Percentiles rank a stretch among this genome's conserved stretches.
Conservation (phyloP, 306 rosid genomes). For the Vigna angularis region DNA sequence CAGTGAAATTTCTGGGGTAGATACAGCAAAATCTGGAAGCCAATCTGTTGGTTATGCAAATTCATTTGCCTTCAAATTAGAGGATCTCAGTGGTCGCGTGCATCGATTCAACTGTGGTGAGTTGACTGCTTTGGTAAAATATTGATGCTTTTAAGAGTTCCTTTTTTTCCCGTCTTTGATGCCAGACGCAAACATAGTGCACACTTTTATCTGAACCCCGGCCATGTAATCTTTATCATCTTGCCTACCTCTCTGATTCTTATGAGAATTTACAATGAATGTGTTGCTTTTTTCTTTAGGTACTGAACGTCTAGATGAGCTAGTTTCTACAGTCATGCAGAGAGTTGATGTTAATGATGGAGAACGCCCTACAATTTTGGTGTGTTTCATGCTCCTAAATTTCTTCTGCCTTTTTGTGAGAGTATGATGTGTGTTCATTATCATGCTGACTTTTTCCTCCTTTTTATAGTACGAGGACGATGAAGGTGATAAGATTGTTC, state of each 20-base stretch:
- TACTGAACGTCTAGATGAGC: slow-evolving; percentile 71
- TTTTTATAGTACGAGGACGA: slow-evolving; percentile 84
- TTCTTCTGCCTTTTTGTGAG: slow-evolving; percentile 24
- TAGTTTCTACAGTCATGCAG: slow-evolving; percentile 71
- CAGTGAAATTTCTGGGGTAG: slow-evolving; percentile 83
- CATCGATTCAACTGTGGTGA: slow-evolving; percentile 87
- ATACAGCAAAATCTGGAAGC: slow-evolving; percentile 54
- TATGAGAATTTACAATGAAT: slow-evolving; percentile 2
- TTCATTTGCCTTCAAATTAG: slow-evolving; percentile 82
- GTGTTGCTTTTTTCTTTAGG: slow-evolving; percentile 55
- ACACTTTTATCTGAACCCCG: slow-evolving; percentile 25
- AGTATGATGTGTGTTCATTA: not conserved
- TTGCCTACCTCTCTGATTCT: slow-evolving; percentile 21
- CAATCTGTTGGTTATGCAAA: slow-evolving; percentile 74
- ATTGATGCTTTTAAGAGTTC: slow-evolving; percentile 13
- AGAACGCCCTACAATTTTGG: slow-evolving; percentile 75
- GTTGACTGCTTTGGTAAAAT: slow-evolving; percentile 42
- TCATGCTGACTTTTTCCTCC: slow-evolving; percentile 31
- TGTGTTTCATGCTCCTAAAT: slow-evolving; percentile 45
- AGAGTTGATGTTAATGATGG: slow-evolving; percentile 58
- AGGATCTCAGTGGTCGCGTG: slow-evolving; percentile 78
- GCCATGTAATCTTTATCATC: not conserved
- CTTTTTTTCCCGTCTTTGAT: slow-evolving; percentile 13
- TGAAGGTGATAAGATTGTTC: slow-evolving; percentile 89
- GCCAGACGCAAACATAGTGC: slow-evolving; percentile 11